These are phyloP conservation scores for Litsea cubeba DNA, from an alignment of 164 flowering plant species.

Conservation along the genomic window DNA sequence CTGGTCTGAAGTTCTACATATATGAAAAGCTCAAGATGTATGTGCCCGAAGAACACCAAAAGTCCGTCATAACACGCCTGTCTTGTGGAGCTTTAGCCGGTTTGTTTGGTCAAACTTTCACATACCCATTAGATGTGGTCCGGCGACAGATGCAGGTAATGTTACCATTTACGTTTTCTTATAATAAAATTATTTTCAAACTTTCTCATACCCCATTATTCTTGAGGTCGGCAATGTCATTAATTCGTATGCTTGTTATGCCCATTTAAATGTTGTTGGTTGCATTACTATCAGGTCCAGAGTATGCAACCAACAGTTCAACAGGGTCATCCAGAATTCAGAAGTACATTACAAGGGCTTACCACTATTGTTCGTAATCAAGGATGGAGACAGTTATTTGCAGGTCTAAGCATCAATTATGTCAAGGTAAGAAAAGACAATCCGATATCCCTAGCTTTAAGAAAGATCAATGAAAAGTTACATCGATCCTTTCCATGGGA, in stretches of 20 bases:
- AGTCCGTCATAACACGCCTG: constrained; percentile 70
- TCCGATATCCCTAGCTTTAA: too few relatives aligned
- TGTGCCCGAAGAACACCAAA: constrained; percentile 90
- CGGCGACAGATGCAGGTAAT: constrained; percentile 97
- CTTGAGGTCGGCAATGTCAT: background rate
- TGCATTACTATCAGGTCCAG: constrained; percentile 55
- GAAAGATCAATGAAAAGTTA: background rate
- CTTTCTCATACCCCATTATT: too few relatives aligned
- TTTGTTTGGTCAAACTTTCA: constrained; percentile 86
- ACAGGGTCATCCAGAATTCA: constrained; percentile 37
- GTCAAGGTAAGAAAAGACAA: constrained; percentile 53
- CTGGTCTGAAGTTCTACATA: constrained; percentile 88
- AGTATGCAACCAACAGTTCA: constrained; percentile 36
- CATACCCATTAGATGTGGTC: constrained; percentile 95
- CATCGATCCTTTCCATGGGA: background rate
- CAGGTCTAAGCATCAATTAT: constrained; percentile 92
- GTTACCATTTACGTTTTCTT: background rate
- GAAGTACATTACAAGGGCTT: constrained; percentile 69
- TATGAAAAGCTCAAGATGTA: constrained; percentile 85
- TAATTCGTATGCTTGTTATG: background rate
- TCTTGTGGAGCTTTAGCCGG: constrained; percentile 98
- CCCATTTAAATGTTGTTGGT: background rate
- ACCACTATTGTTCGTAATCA: constrained; percentile 54
- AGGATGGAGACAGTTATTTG: constrained; percentile 87
- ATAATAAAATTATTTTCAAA: background rate